Conservation (phyloP, 306 rosid species). For the Pachyrhizus erosus region DNA sequence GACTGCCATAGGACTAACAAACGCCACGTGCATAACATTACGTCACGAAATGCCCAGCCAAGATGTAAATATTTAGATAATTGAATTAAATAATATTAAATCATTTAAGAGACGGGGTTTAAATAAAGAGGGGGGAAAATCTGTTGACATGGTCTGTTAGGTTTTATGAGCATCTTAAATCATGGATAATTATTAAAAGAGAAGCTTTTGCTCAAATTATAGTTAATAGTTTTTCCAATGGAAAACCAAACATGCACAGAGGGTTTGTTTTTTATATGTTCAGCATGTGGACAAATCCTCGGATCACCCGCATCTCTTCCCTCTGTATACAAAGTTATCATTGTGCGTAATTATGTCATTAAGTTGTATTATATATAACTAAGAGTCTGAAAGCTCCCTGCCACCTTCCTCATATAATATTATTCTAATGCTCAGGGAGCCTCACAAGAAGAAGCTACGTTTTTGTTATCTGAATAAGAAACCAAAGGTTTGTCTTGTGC, state of each 20-base stretch:
- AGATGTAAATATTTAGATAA: background rate
- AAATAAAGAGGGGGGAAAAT: background rate
- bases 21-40: background rate
- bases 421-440: constrained; percentile 34
- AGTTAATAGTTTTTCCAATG: background rate
- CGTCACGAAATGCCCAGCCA: background rate
- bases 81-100: background rate
- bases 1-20: background rate
- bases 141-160: background rate
- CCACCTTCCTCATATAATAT: constrained; percentile 20
- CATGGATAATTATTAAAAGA: background rate
- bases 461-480: background rate
- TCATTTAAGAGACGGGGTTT: background rate
- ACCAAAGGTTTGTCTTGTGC: constrained; percentile 26
- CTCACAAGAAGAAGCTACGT: background rate
- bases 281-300: constrained; percentile 25
- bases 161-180: background rate
- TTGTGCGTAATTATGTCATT: constrained; percentile 5
- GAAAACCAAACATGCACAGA: background rate
- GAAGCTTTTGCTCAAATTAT: background rate
- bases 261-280: background rate
- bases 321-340: constrained; percentile 37
- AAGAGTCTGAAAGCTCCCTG: constrained; percentile 29
- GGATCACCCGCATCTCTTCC: constrained; percentile 23
- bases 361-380: background rate